Percentiles rank a stretch among this genome's conserved stretches.
phyloP scores from a whole-genome alignment of 192 early-diverging fungal genomes.

The Lobosporangium transversale region DNA sequence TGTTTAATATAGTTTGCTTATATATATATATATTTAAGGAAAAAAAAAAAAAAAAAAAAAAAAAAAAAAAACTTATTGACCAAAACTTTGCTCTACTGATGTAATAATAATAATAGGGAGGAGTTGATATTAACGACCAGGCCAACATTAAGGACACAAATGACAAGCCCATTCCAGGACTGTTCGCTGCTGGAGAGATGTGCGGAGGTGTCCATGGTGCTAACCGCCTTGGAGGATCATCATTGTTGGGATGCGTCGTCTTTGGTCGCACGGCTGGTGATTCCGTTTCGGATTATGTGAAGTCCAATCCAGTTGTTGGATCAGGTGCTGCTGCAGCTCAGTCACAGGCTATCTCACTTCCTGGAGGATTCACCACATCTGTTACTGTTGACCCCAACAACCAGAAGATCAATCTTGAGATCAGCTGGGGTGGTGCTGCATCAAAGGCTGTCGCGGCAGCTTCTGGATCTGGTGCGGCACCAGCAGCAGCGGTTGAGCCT shows the following conservation, averaged over 20 bases:
- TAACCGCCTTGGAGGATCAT: constrained; percentile 95
- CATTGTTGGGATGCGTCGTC: constrained; percentile 94
- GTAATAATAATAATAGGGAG: too few species aligned
- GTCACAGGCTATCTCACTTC: constrained; percentile 69
- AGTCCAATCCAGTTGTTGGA: constrained; percentile 63
- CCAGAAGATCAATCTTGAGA: constrained; percentile 62
- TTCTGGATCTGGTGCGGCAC: constrained; percentile 39
- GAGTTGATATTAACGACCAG: constrained; percentile 81
- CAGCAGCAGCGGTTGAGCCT: constrained; percentile 53
- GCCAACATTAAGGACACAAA: constrained; percentile 67
- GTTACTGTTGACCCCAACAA: constrained; percentile 63
- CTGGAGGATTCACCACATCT: constrained; percentile 74
- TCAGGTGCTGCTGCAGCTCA: constrained; percentile 67
- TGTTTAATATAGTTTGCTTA: constrained; percentile 2
- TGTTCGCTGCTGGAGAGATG: constrained; percentile 93
- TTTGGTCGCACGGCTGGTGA: constrained; percentile 94
- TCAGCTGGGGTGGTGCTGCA: constrained; percentile 61
- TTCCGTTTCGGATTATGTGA: constrained; percentile 68
- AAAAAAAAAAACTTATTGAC: too few species aligned
- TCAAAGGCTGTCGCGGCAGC: constrained; percentile 12
- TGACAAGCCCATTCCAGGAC: constrained; percentile 76
- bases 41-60: too few species aligned
- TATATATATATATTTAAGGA: too few species aligned
- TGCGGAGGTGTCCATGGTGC: constrained; percentile 96
- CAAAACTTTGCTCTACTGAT: too few species aligned